phyloP scores from a whole-genome alignment of 768 basidiomycete species.

The Auricularia heimuer region DNA sequence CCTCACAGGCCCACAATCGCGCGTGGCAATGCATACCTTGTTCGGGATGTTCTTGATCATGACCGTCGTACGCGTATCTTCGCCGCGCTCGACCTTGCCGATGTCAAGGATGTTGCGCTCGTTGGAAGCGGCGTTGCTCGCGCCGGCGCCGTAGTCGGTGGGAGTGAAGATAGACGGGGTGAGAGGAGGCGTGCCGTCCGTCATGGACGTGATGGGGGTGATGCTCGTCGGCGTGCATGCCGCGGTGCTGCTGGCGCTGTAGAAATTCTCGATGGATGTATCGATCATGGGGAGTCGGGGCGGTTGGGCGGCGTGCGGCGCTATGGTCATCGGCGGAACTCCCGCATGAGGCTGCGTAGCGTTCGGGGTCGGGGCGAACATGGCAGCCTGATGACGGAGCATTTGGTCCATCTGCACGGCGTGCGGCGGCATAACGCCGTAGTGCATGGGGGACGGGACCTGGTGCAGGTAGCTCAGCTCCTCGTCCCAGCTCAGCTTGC shows the following conservation, averaged over 20 bases:
- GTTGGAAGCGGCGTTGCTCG: background rate
- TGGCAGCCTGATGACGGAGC: background rate
- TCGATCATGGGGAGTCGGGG: background rate
- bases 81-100: conserved; percentile 61
- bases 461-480: background rate
- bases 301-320: background rate
- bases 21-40: conserved; percentile 29
- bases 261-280: background rate
- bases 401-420: background rate
- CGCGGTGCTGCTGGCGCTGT: background rate
- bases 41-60: conserved; percentile 93
- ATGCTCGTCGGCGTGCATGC: conserved; percentile 9
- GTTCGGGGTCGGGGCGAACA: background rate
- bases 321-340: background rate
- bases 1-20: background rate
- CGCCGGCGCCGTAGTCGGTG: background rate
- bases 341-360: background rate
- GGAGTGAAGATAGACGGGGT: conserved; percentile 6
- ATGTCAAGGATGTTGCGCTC: conserved; percentile 53
- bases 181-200: conserved; percentile 1
- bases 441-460: background rate
- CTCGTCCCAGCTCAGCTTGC: background rate
- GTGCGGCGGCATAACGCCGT: background rate
- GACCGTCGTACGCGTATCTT: conserved; percentile 73
- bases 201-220: conserved; percentile 15